phyloP scores from a whole-genome alignment of 2,329 filamentous ascomycete species.

The Pyricularia grisea region DNA sequence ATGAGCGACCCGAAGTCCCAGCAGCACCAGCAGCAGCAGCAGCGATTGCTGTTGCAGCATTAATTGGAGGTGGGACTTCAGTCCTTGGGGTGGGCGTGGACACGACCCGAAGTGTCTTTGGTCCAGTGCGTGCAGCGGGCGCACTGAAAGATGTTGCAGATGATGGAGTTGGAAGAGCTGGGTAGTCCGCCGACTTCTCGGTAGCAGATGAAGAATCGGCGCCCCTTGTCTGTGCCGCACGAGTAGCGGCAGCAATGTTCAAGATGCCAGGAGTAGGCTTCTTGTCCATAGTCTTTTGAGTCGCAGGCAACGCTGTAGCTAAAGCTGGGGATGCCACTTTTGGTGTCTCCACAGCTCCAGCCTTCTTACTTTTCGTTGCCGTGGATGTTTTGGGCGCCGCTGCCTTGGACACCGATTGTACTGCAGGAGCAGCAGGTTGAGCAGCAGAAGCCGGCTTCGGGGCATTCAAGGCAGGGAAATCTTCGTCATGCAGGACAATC shows the following conservation, averaged over 20 bases:
- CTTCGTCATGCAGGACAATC: slow-evolving; percentile 44
- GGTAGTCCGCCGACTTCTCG: slow-evolving; percentile 33
- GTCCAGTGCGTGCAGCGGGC: slow-evolving; percentile 39
- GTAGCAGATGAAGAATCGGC: slow-evolving; percentile 19
- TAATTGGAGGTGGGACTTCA: slow-evolving; percentile 35
- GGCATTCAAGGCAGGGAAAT: slow-evolving; percentile 51
- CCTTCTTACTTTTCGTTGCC: slow-evolving; percentile 16
- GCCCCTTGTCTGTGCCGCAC: slow-evolving; percentile 19
- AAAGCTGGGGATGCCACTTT: not conserved
- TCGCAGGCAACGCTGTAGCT: not conserved
- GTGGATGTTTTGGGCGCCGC: slow-evolving; percentile 11
- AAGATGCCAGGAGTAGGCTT: slow-evolving; percentile 31
- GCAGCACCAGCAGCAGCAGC: slow-evolving; percentile 6
- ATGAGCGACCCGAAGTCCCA: slow-evolving; percentile 18
- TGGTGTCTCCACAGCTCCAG: slow-evolving; percentile 1
- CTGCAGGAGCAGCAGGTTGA: slow-evolving; percentile 19
- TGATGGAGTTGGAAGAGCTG: slow-evolving; percentile 39
- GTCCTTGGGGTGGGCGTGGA: slow-evolving; percentile 46
- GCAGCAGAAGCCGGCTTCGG: slow-evolving; percentile 26
- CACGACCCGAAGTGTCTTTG: slow-evolving; percentile 63
- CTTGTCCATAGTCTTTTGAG: slow-evolving; percentile 17
- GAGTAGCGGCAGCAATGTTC: slow-evolving; percentile 41
- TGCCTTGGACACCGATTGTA: slow-evolving; percentile 21
- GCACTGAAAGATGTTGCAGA: slow-evolving; percentile 37
- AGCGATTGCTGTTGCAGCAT: slow-evolving; percentile 12